Conservation (phyloP, 2,329 filamentous ascomycete species). For the Aspergillus novofumigatus region DNA sequence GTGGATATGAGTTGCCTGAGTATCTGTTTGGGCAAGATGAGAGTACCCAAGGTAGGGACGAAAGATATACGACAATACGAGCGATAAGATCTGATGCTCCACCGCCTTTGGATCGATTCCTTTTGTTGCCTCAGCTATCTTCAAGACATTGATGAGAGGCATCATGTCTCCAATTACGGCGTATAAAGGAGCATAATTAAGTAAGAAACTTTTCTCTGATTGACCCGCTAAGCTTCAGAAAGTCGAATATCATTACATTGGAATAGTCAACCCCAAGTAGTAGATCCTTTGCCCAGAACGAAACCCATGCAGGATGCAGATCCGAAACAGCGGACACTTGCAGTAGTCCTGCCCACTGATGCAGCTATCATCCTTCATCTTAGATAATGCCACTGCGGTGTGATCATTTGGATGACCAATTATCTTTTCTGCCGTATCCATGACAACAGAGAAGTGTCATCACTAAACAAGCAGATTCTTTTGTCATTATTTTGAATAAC, state of each 20-base stretch:
- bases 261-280: neutral
- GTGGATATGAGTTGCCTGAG: neutral
- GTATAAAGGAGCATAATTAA: neutral
- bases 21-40: neutral
- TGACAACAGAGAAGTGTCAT: neutral
- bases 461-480: neutral
- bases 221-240: neutral
- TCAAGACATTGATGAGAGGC: neutral
- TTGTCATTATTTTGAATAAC: neutral
- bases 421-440: neutral
- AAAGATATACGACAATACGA: too few relatives aligned
- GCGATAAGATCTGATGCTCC: neutral
- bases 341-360: too few relatives aligned
- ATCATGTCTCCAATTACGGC: neutral
- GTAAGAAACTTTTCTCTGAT: neutral
- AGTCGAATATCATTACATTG: neutral
- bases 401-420: neutral
- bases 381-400: neutral
- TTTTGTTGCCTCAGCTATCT: neutral
- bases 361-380: neutral
- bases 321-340: neutral
- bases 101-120: neutral
- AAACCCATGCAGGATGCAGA: neutral
- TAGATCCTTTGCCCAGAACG: neutral
- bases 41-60: neutral